Base-by-base conservation (phyloP, 2,329 filamentous ascomycete genomes). In the Aspergillus candidus region DNA sequence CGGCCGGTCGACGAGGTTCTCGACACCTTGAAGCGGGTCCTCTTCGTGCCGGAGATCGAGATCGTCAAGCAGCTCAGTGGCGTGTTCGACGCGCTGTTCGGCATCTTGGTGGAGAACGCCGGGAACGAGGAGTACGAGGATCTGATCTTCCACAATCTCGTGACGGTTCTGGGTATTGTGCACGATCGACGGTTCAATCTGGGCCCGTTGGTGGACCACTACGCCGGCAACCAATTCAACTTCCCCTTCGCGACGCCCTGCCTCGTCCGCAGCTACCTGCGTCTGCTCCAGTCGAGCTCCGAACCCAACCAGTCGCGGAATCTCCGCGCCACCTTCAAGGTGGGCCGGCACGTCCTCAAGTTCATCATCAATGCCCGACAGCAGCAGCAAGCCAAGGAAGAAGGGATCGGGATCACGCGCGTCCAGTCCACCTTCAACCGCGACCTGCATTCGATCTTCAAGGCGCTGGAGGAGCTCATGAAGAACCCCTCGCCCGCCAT, bases 1-100 rank as follows among this genome's bases (percentile, higher is more conserved):
- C 76, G 83, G 33, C 75, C 83, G 0, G 77, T 82, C 36, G 81
- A 83, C 22, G 82, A 90, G 31, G 74, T 97, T 1, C 75, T 86
- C 1, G 76, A 81, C 17, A 72, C 94, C 1, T 71, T 98, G 34
- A 85, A 86, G 61, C 83, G 90, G 53, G 79, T 97, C 38, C 83
- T 90, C 14, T 97, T 97, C 54, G 90, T 98, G 1, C 87, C 93
- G 0, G 93, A 98, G 63, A 95, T 97, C 44, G 94, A 98, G 67
- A 87, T 98, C 30, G 93, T 98, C 50, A 98, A 97, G 71, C 77
- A 97, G 34, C 72, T 97, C 6, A 85, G 80, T 50, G 86, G 94
- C 56, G 89, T 97, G 1, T 84, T 98, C 41, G 88, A 95, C 63
- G 82, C 88, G 0, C 78, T 98, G 1, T 98, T 98, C 61, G 85